Percentiles rank a stretch among this genome's conserved stretches.
Evolutionary conservation across 1,284 basidiomycete genomes (phyloP).

Genomic region (Exobasidium cylindrosporum): DNA sequence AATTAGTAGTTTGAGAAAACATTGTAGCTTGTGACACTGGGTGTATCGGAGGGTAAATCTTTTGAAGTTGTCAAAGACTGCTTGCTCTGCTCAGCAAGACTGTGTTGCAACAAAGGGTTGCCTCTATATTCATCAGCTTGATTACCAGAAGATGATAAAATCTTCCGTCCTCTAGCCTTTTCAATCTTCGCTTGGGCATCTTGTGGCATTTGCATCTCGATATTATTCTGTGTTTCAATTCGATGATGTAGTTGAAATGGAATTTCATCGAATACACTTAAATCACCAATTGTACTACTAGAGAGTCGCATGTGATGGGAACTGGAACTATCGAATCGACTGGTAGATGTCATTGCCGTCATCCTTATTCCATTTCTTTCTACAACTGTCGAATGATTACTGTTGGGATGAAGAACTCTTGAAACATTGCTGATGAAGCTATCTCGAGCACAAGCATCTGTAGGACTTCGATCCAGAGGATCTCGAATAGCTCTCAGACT

Average conservation of each 20-base stretch:
- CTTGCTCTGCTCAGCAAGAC: too few species aligned
- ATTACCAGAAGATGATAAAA: too few species aligned
- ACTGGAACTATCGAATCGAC: too few species aligned
- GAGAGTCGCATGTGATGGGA: too few species aligned
- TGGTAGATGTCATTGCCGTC: too few species aligned
- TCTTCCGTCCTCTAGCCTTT: background rate
- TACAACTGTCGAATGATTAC: background rate
- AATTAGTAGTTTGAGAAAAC: too few species aligned
- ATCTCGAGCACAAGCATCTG: background rate
- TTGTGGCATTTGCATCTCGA: background rate
- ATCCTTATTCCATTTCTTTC: too few species aligned
- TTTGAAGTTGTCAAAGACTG: too few species aligned
- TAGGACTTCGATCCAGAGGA: background rate
- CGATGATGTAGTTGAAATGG: background rate
- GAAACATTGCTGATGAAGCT: background rate
- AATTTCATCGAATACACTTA: constrained; percentile 1
- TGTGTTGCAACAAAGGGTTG: too few species aligned
- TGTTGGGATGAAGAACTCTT: background rate
- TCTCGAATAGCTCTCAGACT: background rate
- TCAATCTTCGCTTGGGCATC: background rate
- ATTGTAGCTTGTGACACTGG: too few species aligned
- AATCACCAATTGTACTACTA: background rate
- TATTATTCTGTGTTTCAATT: background rate
- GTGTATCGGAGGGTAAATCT: too few species aligned
- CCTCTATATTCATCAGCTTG: too few species aligned